Evolutionary conservation across 2,329 filamentous ascomycete genomes (phyloP), one percentile per base, ranked within the genome.

Genomic region (Kalmusia sp.): DNA sequence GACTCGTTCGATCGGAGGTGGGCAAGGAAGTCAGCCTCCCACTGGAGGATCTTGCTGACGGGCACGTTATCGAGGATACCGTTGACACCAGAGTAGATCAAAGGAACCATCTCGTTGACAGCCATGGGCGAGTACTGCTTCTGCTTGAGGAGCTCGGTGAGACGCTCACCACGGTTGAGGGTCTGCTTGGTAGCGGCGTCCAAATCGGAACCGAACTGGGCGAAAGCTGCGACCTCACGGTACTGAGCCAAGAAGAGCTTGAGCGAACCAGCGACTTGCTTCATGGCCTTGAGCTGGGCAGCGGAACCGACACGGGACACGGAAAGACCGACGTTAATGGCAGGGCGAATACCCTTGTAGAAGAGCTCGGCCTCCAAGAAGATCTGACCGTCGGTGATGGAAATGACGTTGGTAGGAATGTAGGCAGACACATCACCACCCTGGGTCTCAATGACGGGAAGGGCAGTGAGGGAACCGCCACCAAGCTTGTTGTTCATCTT

Each of bases 211-310:
- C 95, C 95, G 87, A 99, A 99, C 84, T 99, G 95, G 72, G 95
- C 93, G 83, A 99, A 99, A 71, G 95, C 95, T 75, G 95, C 95
- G 63, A 99, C 95, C 83, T 99, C 95, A 95, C 95, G 95, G 88
- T 99, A 99, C 85, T 99, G 95, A 74, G 95, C 95, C 90, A 99
- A 91, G 92, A 98, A 99, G 72, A 99, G 92, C 89, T 99, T 99
- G 77, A 99, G 86, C 70, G 93, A 98, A 87, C 95, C 95, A 76
- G 95, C 95, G 73, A 99, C 95, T 87, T 99, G 95, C 89, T 99
- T 99, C 95, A 99, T 99, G 83, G 95, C 93, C 91, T 98, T 99
- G 80, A 98, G 87, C 87, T 99, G 95, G 78, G 95, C 95, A 79
- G 95, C 92, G 76, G 95, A 99, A 79, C 95, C 95, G 89, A 99